Base-by-base conservation (phyloP, 768 basidiomycete genomes). In the Panaeolus papilionaceus region DNA sequence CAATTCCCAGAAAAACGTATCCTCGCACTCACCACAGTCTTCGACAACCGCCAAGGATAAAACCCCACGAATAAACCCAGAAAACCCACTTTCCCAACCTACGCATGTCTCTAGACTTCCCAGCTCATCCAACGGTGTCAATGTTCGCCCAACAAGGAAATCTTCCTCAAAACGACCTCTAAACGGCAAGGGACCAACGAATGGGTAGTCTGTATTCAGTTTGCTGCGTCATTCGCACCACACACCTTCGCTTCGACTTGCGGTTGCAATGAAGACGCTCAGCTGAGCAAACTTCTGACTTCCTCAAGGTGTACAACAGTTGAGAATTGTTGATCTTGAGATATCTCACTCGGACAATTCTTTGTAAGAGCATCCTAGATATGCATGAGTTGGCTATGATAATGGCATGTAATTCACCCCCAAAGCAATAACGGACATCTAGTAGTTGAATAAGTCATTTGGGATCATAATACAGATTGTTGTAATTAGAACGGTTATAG, bases 391-490 rank as follows among this genome's bases (percentile, higher is more conserved):
- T 49, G 16, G 45, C 47, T 37, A 14, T 58, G 26, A 33, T 58
- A 58, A 7, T 28, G 11, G 33, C 20, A 23, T 58, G 54, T 58
- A 58, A 58, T 58, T 58, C 33, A 18, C 20, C 33, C 16, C 39
- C 47, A 38, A 49, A 18, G 65, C 63, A 68, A 51, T 67, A n/a
- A 33, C 54, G 54, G 65, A 66, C 63, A 67, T 63, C 54, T 58
- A 58, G 54, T 58, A 58, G 33, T 58, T 33, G 54, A 28, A 58
- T 58, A n/a, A 58, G 33, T 28, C 54, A 37, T 37, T 45, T 44
- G 38, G 61, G 64, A 54, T 47, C 64, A 67, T 72, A 74, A 70
- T 74, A 74, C 73, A 74, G 66, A 72, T 72, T 67, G 65, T 71
- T 72, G 67, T 49, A 66, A 70, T 70, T 68, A 68, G 54, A 65